Evolutionary conservation across 129 eudicot genomes (phyloP).

Genomic region (Centella asiatica): DNA sequence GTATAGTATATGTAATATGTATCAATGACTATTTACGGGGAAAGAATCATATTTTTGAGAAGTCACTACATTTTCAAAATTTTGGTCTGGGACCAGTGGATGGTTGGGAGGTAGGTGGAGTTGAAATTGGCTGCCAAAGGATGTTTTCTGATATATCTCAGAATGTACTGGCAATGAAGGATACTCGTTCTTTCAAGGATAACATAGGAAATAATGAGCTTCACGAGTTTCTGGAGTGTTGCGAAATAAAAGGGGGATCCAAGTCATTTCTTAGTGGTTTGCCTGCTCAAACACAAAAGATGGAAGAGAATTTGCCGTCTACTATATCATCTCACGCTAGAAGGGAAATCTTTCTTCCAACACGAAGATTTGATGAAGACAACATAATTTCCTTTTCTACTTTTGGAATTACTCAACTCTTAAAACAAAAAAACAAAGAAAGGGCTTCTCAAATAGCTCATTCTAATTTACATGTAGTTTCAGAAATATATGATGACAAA

Average conservation of each 20-base stretch:
- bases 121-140: slow-evolving; percentile 75
- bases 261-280: slow-evolving; percentile 30
- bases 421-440: slow-evolving; percentile 20
- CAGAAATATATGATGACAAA: slow-evolving; percentile 36
- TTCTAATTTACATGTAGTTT: slow-evolving; percentile 42
- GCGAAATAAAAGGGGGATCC: slow-evolving; percentile 8
- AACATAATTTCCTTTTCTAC: slow-evolving; percentile 63
- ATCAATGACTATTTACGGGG: slow-evolving; percentile 36
- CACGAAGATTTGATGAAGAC: slow-evolving; percentile 31
- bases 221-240: slow-evolving; percentile 12
- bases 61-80: slow-evolving; percentile 29
- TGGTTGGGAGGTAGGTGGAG: slow-evolving; percentile 76
- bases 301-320: slow-evolving; percentile 20
- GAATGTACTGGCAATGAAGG: slow-evolving; percentile 13
- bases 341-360: slow-evolving; percentile 66
- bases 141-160: slow-evolving; percentile 27
- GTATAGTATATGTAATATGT: slow-evolving; percentile 54
- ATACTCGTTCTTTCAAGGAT: slow-evolving; percentile 18
- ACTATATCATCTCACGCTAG: slow-evolving; percentile 20
- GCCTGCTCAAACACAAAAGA: slow-evolving; percentile 26
- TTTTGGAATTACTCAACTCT: slow-evolving; percentile 71
- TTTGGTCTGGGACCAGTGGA: slow-evolving; percentile 43
- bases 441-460: slow-evolving; percentile 40
- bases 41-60: slow-evolving; percentile 27
- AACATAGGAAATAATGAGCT: slow-evolving; percentile 20